Percentiles rank a stretch among this genome's conserved stretches.
Conservation (phyloP, 345 rosid species). For the Camelina laxa region DNA sequence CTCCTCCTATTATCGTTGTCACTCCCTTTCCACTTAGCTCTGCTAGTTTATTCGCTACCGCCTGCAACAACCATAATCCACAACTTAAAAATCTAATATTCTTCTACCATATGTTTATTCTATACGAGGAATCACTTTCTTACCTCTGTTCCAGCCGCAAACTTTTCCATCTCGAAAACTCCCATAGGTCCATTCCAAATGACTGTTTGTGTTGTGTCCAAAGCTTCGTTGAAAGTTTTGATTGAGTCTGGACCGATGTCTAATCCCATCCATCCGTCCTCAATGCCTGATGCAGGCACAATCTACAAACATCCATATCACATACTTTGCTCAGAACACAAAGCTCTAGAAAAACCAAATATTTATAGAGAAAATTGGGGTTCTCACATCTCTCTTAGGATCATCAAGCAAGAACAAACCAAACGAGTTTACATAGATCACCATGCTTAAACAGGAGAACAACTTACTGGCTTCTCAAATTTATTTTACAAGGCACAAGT, state of each 20-base stretch:
- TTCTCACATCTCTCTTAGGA: conserved; percentile 11
- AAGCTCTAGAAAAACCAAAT: background rate
- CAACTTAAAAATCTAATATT: background rate
- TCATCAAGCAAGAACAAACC: conserved; percentile 16
- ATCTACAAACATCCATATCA: conserved; percentile 48
- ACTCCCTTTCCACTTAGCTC: conserved; percentile 85
- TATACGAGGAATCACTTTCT: background rate
- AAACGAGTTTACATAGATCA: background rate
- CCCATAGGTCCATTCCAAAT: conserved; percentile 99
- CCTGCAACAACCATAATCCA: conserved; percentile 50
- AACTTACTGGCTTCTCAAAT: background rate
- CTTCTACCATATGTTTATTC: background rate
- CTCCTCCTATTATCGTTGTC: conserved; percentile 95
- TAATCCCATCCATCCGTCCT: conserved; percentile 96
- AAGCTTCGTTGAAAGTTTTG: conserved; percentile 65
- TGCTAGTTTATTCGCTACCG: conserved; percentile 84
- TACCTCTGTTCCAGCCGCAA: conserved; percentile 91
- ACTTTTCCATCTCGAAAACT: conserved; percentile 90
- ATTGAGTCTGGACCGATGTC: conserved; percentile 88
- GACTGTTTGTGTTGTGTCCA: conserved; percentile 74
- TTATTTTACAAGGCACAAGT: background rate
- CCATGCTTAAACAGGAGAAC: background rate
- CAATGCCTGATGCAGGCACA: conserved; percentile 76
- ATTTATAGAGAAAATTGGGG: background rate
- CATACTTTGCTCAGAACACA: conserved; percentile 22